These are phyloP conservation scores for Kodamaea fungicola DNA, from an alignment of 1,139 yeast species.

Conservation along the genomic window DNA sequence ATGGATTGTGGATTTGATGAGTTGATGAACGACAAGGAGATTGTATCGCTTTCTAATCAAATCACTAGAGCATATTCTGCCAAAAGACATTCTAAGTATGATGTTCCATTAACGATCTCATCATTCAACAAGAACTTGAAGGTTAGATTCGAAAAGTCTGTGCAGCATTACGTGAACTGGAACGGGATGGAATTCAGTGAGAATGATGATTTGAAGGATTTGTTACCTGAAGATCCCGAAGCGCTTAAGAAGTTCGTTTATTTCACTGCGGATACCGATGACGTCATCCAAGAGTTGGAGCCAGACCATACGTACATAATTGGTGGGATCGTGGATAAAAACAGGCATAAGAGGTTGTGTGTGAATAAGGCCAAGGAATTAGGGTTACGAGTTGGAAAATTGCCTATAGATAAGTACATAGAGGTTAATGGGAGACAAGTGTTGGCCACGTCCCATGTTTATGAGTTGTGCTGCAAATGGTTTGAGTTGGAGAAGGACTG, in stretches of 20 bases:
- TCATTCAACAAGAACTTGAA: conserved; percentile 66
- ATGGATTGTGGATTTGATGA: conserved; percentile 92
- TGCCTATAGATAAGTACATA: conserved; percentile 86
- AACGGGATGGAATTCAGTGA: conserved; percentile 51
- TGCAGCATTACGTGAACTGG: conserved; percentile 67
- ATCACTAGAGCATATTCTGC: conserved; percentile 79
- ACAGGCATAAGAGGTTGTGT: conserved; percentile 82
- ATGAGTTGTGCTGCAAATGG: conserved; percentile 81
- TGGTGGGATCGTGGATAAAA: conserved; percentile 96
- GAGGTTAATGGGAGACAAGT: conserved; percentile 83
- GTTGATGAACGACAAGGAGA: conserved; percentile 77
- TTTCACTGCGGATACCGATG: conserved; percentile 84
- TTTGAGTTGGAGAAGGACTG: conserved; percentile 68
- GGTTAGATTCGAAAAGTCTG: conserved; percentile 62
- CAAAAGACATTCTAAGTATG: conserved; percentile 58
- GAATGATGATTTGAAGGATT: conserved; percentile 39
- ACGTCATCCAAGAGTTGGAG: conserved; percentile 56
- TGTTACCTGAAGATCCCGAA: conserved; percentile 29
- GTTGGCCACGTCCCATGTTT: conserved; percentile 90
- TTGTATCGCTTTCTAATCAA: conserved; percentile 75
- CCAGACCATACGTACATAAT: conserved; percentile 75
- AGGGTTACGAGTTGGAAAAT: conserved; percentile 69
- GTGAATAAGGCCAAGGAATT: conserved; percentile 72
- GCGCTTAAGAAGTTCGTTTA: conserved; percentile 53
- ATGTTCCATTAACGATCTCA: conserved; percentile 59